phyloP scores from a whole-genome alignment of 2,329 filamentous ascomycete genomes.

The Nannizziopsis barbatae region DNA sequence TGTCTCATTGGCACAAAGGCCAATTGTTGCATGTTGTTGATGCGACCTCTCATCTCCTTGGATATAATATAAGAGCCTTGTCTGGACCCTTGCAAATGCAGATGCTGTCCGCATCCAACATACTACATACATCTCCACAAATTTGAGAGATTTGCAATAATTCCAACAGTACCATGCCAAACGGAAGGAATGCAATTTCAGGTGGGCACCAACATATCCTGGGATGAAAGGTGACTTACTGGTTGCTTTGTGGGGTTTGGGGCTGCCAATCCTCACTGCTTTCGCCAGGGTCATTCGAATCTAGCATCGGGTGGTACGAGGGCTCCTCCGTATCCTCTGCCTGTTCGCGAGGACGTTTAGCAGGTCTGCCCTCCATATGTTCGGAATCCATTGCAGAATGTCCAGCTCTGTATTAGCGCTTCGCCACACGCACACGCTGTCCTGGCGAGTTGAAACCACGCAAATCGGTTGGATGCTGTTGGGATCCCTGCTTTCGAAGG shows the following conservation, averaged over 20 bases:
- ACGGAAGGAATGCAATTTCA: no score
- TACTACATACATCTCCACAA: constrained; percentile 2
- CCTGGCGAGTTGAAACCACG: neutral
- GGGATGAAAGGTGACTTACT: constrained; percentile 1
- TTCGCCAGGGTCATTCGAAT: constrained; percentile 12
- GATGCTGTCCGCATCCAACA: neutral
- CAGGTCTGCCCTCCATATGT: constrained; percentile 14
- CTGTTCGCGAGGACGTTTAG: constrained; percentile 15
- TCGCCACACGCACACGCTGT: constrained; percentile 6
- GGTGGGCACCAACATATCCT: no score
- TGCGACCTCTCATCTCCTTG: constrained; percentile 10
- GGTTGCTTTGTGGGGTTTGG: constrained; percentile 10
- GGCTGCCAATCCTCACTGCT: constrained; percentile 18
- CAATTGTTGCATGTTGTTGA: constrained; percentile 5
- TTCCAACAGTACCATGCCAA: no score
- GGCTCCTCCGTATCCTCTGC: constrained; percentile 9
- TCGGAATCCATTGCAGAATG: constrained; percentile 9
- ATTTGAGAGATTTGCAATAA: no score
- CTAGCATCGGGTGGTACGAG: constrained; percentile 15
- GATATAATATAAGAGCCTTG: constrained; percentile 5
- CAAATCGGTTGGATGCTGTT: constrained; percentile 4
- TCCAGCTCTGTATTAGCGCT: constrained; percentile 4
- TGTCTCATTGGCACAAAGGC: constrained; percentile 16
- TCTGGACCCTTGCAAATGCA: constrained; percentile 10
- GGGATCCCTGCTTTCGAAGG: neutral